These are phyloP conservation scores for Trypanosoma caninum DNA, from an alignment of 208 protist species.

Conservation along the genomic window DNA sequence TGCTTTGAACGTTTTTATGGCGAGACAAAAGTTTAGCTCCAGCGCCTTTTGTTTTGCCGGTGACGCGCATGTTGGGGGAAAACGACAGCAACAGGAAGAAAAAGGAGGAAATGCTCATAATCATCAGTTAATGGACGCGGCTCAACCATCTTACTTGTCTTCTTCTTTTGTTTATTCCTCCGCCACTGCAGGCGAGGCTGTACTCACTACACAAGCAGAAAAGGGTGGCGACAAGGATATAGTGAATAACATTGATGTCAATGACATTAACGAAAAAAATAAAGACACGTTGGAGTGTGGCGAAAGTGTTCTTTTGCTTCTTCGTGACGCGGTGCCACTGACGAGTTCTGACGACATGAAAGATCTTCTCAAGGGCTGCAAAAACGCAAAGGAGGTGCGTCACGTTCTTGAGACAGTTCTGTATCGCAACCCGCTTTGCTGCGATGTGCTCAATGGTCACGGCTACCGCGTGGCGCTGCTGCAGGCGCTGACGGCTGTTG, in stretches of 20 bases:
- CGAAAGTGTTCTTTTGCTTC: slow-evolving; percentile 27
- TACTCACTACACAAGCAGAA: background rate
- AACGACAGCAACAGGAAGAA: too few relatives aligned
- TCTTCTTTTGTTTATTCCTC: too few relatives aligned
- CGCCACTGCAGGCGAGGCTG: too few relatives aligned
- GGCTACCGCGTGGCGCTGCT: slow-evolving; percentile 76
- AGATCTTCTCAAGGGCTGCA: slow-evolving; percentile 54
- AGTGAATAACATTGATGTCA: background rate
- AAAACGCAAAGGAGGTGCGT: slow-evolving; percentile 72
- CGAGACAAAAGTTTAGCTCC: too few relatives aligned
- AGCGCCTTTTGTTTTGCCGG: too few relatives aligned
- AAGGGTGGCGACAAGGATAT: background rate
- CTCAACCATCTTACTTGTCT: too few relatives aligned
- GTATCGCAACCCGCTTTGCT: slow-evolving; percentile 67
- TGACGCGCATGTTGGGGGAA: too few relatives aligned
- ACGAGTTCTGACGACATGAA: slow-evolving; percentile 45
- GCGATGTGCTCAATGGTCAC: slow-evolving; percentile 82
- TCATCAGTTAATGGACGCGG: too few relatives aligned
- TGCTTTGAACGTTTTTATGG: too few relatives aligned
- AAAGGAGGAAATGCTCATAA: too few relatives aligned
- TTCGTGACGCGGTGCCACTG: slow-evolving; percentile 48
- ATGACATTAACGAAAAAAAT: slow-evolving; percentile 4
- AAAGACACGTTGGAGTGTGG: too few relatives aligned
- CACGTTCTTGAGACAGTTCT: slow-evolving; percentile 67
- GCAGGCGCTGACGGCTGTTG: slow-evolving; percentile 58